Conservation (phyloP, 2,329 filamentous ascomycete species). For the Cercospora sp. region DNA sequence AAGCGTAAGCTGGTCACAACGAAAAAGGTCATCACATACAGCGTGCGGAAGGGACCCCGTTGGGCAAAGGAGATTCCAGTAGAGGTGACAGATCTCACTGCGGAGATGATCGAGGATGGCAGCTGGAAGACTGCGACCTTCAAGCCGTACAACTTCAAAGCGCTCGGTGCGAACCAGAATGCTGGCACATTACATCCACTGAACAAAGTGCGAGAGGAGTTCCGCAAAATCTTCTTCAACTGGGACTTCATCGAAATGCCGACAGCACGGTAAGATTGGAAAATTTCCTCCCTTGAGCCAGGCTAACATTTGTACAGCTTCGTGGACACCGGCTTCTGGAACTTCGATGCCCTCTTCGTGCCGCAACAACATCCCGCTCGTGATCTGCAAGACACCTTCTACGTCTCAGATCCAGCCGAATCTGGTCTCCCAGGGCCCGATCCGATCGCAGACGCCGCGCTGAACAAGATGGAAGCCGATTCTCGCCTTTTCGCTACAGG, state of each 20-base stretch:
- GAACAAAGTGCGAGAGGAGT: slow-evolving; percentile 94
- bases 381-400: slow-evolving; percentile 97
- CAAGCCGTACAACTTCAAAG: slow-evolving; percentile 80
- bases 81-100: slow-evolving; percentile 92
- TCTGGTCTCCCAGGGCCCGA: slow-evolving; percentile 68
- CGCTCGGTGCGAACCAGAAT: slow-evolving; percentile 60
- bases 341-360: slow-evolving; percentile 95
- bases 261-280: slow-evolving; percentile 63
- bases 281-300: slow-evolving; percentile 48
- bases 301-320: slow-evolving; percentile 52
- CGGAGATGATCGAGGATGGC: slow-evolving; percentile 84
- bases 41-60: slow-evolving; percentile 78
- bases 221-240: slow-evolving; percentile 98
- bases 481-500: slow-evolving; percentile 52
- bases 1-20: slow-evolving; percentile 87
- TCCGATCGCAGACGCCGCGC: slow-evolving; percentile 48
- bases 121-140: slow-evolving; percentile 91
- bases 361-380: slow-evolving; percentile 97
- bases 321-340: slow-evolving; percentile 98
- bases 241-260: slow-evolving; percentile 99
- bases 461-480: slow-evolving; percentile 52
- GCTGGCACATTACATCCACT: slow-evolving; percentile 57
- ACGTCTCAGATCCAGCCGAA: slow-evolving; percentile 82
- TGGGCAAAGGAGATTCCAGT: slow-evolving; percentile 86
- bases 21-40: slow-evolving; percentile 83